Percentiles rank a stretch among this genome's conserved stretches.
These are phyloP conservation scores for Botrytis fragariae DNA, from an alignment of 2,329 filamentous ascomycete species.

Conservation along the genomic window DNA sequence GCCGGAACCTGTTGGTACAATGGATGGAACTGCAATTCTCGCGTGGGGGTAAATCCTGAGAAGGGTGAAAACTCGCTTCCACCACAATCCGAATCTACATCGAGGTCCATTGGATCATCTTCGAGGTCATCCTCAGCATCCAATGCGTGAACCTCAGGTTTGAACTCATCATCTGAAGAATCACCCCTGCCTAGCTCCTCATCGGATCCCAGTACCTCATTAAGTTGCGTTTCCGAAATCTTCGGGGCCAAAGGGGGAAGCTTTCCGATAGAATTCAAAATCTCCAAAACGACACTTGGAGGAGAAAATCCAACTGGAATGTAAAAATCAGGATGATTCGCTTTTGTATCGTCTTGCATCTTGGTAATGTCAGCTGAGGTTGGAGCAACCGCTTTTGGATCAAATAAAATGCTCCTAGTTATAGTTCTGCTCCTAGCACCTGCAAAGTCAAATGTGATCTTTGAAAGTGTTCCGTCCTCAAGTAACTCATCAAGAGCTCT, in stretches of 20 bases:
- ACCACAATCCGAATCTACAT: constrained; percentile 15
- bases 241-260: background rate
- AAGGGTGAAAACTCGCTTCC: constrained; percentile 9
- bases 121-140: constrained; percentile 3
- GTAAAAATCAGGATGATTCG: constrained; percentile 31
- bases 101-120: constrained; percentile 11
- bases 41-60: background rate
- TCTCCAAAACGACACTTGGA: constrained; percentile 25
- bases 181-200: background rate
- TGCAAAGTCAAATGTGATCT: constrained; percentile 3
- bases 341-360: constrained; percentile 29
- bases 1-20: background rate
- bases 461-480: constrained; percentile 25
- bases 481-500: constrained; percentile 33
- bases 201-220: constrained; percentile 9
- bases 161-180: constrained; percentile 19
- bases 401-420: constrained; percentile 12
- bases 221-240: background rate
- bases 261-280: constrained; percentile 23
- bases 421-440: constrained; percentile 15
- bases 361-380: constrained; percentile 19
- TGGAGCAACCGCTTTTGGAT: background rate
- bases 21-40: background rate
- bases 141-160: background rate
- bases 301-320: constrained; percentile 33